Conservation (phyloP, 129 eudicot species). For the Sambucus nigra region DNA sequence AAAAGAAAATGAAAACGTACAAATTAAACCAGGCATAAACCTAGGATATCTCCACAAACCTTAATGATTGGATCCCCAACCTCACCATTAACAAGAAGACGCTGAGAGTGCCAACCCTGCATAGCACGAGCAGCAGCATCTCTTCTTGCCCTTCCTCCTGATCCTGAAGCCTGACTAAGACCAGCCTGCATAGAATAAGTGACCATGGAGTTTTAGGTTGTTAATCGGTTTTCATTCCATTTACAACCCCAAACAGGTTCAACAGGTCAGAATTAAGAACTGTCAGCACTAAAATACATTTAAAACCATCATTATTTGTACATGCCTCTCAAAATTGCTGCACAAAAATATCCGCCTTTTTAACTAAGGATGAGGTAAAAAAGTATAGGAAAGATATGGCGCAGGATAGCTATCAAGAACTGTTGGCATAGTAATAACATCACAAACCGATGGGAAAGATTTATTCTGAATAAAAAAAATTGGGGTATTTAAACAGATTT, state of each 20-base stretch:
- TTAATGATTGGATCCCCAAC: constrained; percentile 85
- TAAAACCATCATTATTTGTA: neutral
- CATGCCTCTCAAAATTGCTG: no score
- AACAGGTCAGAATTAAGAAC: neutral
- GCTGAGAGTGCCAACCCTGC: constrained; percentile 99
- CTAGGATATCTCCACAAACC: constrained; percentile 29
- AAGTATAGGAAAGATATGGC: no score
- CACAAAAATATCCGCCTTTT: no score
- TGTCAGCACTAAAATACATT: neutral
- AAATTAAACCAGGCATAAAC: neutral
- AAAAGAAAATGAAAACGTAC: neutral
- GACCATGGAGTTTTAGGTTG: neutral
- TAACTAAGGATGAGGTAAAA: no score
- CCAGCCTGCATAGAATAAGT: constrained; percentile 27
- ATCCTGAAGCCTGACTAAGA: constrained; percentile 57
- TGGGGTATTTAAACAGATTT: no score
- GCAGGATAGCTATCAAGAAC: no score
- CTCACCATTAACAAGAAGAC: constrained; percentile 80
- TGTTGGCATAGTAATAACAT: no score
- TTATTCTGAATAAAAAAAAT: no score
- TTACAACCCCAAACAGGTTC: neutral
- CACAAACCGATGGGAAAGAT: no score
- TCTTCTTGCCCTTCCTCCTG: constrained; percentile 90
- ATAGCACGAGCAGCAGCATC: constrained; percentile 98
- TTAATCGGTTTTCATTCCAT: neutral